Percentiles rank a stretch among this genome's conserved stretches.
phyloP scores from a whole-genome alignment of 495 filamentous ascomycete genomes.

The Neurospora tetraspora region DNA sequence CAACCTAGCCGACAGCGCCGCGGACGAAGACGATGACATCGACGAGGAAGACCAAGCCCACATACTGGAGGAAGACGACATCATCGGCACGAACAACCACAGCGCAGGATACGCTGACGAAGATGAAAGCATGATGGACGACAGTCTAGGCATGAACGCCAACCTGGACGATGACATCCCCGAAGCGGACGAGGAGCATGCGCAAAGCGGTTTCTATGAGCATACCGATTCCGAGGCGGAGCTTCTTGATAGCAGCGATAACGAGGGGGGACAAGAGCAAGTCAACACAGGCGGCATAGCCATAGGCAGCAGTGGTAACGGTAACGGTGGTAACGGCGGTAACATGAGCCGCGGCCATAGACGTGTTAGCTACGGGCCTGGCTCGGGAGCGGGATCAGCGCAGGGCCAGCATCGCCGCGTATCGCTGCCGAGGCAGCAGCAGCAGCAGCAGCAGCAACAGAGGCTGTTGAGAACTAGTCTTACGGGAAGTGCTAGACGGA shows the following conservation, averaged over 20 bases:
- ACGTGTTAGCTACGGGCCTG: conserved; percentile 12
- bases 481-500: conserved; percentile 21
- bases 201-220: conserved; percentile 46
- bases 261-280: conserved; percentile 19
- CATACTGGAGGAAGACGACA: conserved; percentile 45
- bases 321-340: neutral
- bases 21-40: conserved; percentile 31
- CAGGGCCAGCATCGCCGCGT: conserved; percentile 1
- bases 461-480: conserved; percentile 15
- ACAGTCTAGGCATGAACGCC: conserved; percentile 43
- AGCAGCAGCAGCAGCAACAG: conserved; percentile 7
- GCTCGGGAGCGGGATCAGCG: conserved; percentile 1
- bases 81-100: conserved; percentile 13
- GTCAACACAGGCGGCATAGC: conserved; percentile 13
- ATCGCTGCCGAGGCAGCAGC: neutral
- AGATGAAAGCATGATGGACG: conserved; percentile 19
- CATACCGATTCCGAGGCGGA: conserved; percentile 82
- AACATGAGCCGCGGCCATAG: neutral
- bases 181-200: conserved; percentile 38
- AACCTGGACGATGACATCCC: conserved; percentile 60
- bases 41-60: conserved; percentile 37
- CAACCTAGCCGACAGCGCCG: conserved; percentile 25
- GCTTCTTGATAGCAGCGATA: conserved; percentile 34
- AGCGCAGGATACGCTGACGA: conserved; percentile 11
- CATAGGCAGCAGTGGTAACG: neutral